phyloP scores from a whole-genome alignment of 345 rosid genomes.

The Cardamine resedifolia region DNA sequence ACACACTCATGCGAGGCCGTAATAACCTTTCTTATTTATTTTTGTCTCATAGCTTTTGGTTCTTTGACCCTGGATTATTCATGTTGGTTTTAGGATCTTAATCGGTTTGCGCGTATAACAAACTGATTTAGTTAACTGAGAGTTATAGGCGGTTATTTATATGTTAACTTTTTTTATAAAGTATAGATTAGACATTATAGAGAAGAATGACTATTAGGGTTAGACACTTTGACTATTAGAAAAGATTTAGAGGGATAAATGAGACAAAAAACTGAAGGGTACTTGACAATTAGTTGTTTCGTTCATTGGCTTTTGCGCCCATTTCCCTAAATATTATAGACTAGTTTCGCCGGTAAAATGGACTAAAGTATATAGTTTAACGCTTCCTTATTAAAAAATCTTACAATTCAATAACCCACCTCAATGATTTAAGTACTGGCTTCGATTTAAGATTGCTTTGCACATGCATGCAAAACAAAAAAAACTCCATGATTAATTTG shows the following conservation, averaged over 20 bases:
- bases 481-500: background rate
- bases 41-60: background rate
- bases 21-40: background rate
- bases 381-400: background rate
- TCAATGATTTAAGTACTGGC: background rate
- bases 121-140: background rate
- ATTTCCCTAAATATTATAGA: background rate
- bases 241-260: background rate
- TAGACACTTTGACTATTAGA: background rate
- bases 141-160: background rate
- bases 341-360: background rate
- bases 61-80: slow-evolving; percentile 1
- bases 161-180: too few relatives aligned
- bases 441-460: background rate
- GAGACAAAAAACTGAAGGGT: background rate
- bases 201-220: background rate
- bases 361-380: background rate
- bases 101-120: too few relatives aligned
- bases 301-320: background rate
- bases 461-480: background rate
- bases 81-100: background rate
- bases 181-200: background rate
- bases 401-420: background rate
- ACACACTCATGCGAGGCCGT: background rate
- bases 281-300: background rate